Conservation (phyloP, 106 monocot species). For the Apostasia ramifera region DNA sequence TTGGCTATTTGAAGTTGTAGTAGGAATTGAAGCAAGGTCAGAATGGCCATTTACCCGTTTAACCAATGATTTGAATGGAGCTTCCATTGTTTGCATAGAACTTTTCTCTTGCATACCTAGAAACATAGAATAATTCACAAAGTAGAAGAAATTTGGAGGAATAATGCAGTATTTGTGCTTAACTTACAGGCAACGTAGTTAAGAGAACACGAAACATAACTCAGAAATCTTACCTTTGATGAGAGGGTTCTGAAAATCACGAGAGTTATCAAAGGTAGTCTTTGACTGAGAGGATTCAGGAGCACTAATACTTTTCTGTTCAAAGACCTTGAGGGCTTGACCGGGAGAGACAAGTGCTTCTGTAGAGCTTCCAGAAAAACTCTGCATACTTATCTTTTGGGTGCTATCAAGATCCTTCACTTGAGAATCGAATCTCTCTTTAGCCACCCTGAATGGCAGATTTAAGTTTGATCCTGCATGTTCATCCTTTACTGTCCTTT, state of each 20-base stretch:
- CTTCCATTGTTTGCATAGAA: slow-evolving; percentile 15
- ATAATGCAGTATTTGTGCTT: background rate
- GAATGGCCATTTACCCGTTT: slow-evolving; percentile 51
- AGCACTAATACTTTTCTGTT: slow-evolving; percentile 11
- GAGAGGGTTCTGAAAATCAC: slow-evolving; percentile 2
- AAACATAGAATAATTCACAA: background rate
- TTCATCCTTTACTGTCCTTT: slow-evolving; percentile 40
- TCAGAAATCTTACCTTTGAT: slow-evolving; percentile 33
- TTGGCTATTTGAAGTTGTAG: slow-evolving; percentile 14
- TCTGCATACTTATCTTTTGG: background rate
- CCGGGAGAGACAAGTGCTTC: slow-evolving; percentile 31
- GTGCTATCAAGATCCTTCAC: slow-evolving; percentile 10
- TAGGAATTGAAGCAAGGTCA: slow-evolving; percentile 12
- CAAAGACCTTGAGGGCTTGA: slow-evolving; percentile 2
- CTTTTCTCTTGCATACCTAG: slow-evolving; percentile 28
- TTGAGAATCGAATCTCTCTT: slow-evolving; percentile 36
- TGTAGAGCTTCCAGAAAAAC: slow-evolving; percentile 14
- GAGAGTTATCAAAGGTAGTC: slow-evolving; percentile 20
- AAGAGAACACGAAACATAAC: background rate
- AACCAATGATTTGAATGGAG: slow-evolving; percentile 34
- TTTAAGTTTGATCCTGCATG: slow-evolving; percentile 19
- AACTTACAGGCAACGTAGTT: background rate
- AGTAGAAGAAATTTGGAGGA: no score
- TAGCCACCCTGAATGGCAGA: slow-evolving; percentile 32
- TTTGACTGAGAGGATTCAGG: slow-evolving; percentile 14